Conservation (phyloP, 148 eudicot genomes). For the Gaultheria prostrata region DNA sequence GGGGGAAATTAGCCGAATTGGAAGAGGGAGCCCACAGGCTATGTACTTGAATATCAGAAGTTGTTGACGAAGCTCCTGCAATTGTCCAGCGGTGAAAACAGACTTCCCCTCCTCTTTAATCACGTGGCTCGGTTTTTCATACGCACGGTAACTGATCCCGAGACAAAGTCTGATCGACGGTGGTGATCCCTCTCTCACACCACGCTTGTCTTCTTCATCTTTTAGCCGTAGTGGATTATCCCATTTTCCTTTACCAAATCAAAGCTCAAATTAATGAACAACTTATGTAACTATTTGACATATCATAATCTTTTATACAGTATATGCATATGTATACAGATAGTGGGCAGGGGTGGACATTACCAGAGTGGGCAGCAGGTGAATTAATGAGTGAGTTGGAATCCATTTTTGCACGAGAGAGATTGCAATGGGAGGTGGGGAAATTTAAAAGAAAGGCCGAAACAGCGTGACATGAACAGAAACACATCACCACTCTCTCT, state of each 20-base stretch:
- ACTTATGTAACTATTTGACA: too few species aligned
- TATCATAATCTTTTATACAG: too few species aligned
- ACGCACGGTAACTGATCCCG: slow-evolving; percentile 30
- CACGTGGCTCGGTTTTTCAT: slow-evolving; percentile 18
- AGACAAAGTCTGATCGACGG: slow-evolving; percentile 46
- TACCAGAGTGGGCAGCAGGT: slow-evolving; percentile 6
- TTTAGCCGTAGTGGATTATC: background rate
- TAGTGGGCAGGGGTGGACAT: background rate
- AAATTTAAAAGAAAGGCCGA: too few species aligned
- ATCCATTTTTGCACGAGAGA: background rate
- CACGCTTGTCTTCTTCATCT: background rate
- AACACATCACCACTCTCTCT: too few species aligned
- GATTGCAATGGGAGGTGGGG: too few species aligned
- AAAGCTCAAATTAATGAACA: background rate
- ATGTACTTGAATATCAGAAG: slow-evolving; percentile 34
- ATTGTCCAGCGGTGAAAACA: slow-evolving; percentile 37
- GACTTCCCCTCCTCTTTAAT: slow-evolving; percentile 27
- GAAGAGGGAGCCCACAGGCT: slow-evolving; percentile 32
- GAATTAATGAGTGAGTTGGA: background rate
- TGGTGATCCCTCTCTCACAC: slow-evolving; percentile 23
- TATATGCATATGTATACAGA: background rate
- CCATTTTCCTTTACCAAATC: slow-evolving; percentile 1
- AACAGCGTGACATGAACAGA: too few species aligned
- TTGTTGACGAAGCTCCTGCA: slow-evolving; percentile 37
- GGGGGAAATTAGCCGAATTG: slow-evolving; percentile 34